Evolutionary conservation across 495 filamentous ascomycete genomes (phyloP).

Genomic region (Talaromyces adpressus): DNA sequence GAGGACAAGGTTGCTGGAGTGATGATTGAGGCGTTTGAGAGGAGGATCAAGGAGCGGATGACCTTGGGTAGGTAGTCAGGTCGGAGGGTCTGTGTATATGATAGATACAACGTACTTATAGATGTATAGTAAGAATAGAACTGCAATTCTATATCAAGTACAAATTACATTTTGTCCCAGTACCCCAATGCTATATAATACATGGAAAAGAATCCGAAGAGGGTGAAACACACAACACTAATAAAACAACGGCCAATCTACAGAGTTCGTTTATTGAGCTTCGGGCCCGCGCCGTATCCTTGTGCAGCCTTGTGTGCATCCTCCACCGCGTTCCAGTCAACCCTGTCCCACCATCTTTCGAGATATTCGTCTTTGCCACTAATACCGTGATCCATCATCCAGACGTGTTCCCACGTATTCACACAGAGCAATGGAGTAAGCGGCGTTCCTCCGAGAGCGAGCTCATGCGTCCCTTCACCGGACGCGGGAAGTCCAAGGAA

Average conservation of each 20-base stretch:
- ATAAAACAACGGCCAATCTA: neutral
- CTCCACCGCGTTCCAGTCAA: slow-evolving; percentile 76
- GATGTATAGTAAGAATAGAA: slow-evolving; percentile 5
- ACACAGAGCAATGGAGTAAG: slow-evolving; percentile 75
- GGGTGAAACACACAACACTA: neutral
- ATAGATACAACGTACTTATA: slow-evolving; percentile 2
- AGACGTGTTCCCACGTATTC: slow-evolving; percentile 95
- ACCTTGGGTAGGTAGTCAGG: slow-evolving; percentile 27
- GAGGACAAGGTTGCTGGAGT: slow-evolving; percentile 75
- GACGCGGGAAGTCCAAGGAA: slow-evolving; percentile 40
- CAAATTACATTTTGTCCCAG: slow-evolving; percentile 1
- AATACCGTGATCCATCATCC: slow-evolving; percentile 78
- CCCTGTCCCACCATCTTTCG: slow-evolving; percentile 74
- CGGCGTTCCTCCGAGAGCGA: slow-evolving; percentile 62
- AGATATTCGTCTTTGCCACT: slow-evolving; percentile 70
- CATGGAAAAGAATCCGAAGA: neutral
- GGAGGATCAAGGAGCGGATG: slow-evolving; percentile 52
- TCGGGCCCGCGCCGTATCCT: neutral
- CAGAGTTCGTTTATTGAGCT: neutral
- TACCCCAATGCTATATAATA: slow-evolving; percentile 6
- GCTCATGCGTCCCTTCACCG: slow-evolving; percentile 29
- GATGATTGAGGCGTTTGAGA: slow-evolving; percentile 94
- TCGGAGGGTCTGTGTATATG: neutral
- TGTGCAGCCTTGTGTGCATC: slow-evolving; percentile 13
- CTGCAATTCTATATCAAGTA: slow-evolving; percentile 8